Evolutionary conservation across 768 basidiomycete genomes (phyloP), one percentile per base, ranked within the genome.

Genomic region (Suillus subaureus): DNA sequence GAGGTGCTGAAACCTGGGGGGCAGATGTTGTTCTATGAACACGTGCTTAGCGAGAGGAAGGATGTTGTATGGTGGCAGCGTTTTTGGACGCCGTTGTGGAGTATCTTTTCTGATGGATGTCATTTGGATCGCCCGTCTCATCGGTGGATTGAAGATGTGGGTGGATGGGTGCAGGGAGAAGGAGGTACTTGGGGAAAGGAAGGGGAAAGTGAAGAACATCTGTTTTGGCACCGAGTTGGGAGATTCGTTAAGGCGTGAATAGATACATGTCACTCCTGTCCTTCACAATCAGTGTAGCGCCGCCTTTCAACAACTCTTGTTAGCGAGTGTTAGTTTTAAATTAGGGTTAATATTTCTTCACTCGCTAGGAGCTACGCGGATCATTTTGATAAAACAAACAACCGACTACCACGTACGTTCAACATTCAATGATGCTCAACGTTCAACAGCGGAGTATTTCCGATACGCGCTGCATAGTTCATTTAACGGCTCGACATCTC

Each of bases 21-120:
- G 0, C 79, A 83, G 61, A 63, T 93, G 0, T 77, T 93, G 21
- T 87, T 87, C 70, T 88, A 86, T 66, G 92, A 93, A 73, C 92
- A 93, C 67, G 89, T 93, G 12, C 75, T 81, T 61, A 89, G 83
- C 68, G 83, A 79, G 1, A 73, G 76, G 0, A 61, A 70, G 8
- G 85, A 89, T 66, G 84, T 91, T 3, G 84, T 84, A 9, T 85
- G 86, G 85, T 92, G 90, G 90, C 92, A 93, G 74, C 67, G 79
- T 0, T 81, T 90, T 58, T 92, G 90, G 91, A 82, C 88, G 2
- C 91, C 91, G 0, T 6, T 92, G 5, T 93, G 92, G 92, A 71
- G 72, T 6, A 47, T 80, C 1, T 75, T 78, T 1, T 86, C 89
- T 63, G 89, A 87, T 69, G 90, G 91, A 16, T 92, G 91, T 70